These are phyloP conservation scores for Chrysanthemum seticuspe DNA, from an alignment of 129 eudicot species.

Conservation along the genomic window DNA sequence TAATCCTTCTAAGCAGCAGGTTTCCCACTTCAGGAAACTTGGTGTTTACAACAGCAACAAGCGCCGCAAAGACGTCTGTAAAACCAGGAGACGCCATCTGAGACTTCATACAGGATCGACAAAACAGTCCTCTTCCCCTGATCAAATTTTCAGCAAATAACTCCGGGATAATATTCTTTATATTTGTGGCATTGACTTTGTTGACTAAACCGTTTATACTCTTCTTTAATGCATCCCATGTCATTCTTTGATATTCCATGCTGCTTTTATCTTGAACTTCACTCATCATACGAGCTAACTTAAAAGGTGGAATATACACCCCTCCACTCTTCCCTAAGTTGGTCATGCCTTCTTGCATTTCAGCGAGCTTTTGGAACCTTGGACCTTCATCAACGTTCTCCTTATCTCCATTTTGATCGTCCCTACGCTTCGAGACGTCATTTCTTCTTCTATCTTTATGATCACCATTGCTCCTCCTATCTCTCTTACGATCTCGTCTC, in stretches of 20 bases:
- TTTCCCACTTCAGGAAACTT: conserved; percentile 93
- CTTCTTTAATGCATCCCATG: conserved; percentile 93
- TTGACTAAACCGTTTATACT: conserved; percentile 95
- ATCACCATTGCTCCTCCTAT: conserved; percentile 30
- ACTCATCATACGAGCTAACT: conserved; percentile 86
- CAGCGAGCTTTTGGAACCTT: conserved; percentile 42
- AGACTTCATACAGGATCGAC: conserved; percentile 94
- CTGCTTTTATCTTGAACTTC: conserved; percentile 79
- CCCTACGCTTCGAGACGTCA: neutral
- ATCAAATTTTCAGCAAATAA: conserved; percentile 78
- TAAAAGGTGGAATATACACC: conserved; percentile 44
- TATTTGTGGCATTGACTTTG: conserved; percentile 81
- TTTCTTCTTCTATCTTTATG: conserved; percentile 30
- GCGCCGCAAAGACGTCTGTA: conserved; percentile 92
- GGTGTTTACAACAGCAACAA: conserved; percentile 88
- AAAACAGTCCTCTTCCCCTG: conserved; percentile 87
- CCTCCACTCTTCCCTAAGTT: conserved; percentile 87
- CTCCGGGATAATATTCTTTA: conserved; percentile 80
- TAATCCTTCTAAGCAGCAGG: conserved; percentile 76
- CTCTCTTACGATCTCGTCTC: conserved; percentile 14
- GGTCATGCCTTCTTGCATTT: conserved; percentile 36
- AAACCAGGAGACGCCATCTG: conserved; percentile 98
- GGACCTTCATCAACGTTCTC: conserved; percentile 37
- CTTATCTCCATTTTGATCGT: conserved; percentile 12
- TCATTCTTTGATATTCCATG: conserved; percentile 82